Evolutionary conservation across 768 basidiomycete species (phyloP).

Genomic region (Lactarius tabidus): DNA sequence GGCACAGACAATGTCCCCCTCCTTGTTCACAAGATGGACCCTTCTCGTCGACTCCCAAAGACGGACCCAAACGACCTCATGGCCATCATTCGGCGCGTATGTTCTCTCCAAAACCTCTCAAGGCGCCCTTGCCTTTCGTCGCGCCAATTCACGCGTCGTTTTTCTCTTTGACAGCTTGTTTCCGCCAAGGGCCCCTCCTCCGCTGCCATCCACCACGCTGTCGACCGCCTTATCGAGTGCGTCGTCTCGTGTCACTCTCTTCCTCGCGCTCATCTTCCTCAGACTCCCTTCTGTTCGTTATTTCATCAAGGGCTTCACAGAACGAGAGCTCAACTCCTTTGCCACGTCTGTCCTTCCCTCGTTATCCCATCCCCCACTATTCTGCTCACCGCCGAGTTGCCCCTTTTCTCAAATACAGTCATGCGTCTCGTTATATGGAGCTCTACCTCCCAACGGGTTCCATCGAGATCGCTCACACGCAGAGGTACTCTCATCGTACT

Average conservation of each 20-base stretch:
- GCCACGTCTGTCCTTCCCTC: conserved; percentile 66
- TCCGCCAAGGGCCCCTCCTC: conserved; percentile 50
- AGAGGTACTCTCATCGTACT: conserved; percentile 79
- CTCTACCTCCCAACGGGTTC: conserved; percentile 78
- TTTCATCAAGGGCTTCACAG: conserved; percentile 68
- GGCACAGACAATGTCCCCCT: conserved; percentile 78
- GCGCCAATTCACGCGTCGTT: conserved; percentile 25
- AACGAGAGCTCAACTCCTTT: conserved; percentile 88
- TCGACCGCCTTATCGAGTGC: conserved; percentile 74
- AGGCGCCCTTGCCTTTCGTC: conserved; percentile 15
- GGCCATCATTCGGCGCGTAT: conserved; percentile 71
- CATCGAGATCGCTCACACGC: conserved; percentile 87
- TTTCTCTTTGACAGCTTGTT: conserved; percentile 47
- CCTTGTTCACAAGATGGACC: conserved; percentile 87
- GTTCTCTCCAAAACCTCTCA: conserved; percentile 30
- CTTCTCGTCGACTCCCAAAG: conserved; percentile 71
- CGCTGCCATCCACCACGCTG: conserved; percentile 62
- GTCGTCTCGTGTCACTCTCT: conserved; percentile 35
- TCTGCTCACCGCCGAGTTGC: conserved; percentile 27
- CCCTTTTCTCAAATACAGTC: conserved; percentile 51
- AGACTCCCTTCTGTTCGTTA: conserved; percentile 74
- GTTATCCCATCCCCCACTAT: conserved; percentile 26
- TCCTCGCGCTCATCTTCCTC: conserved; percentile 21
- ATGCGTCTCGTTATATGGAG: conserved; percentile 86
- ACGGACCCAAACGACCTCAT: conserved; percentile 65